A percentile compares a stretch with the other conserved stretches of the same genome.
These are phyloP conservation scores for Pythium plurisporium DNA, from an alignment of 352 stramenopile genomes.

Conservation along the genomic window DNA sequence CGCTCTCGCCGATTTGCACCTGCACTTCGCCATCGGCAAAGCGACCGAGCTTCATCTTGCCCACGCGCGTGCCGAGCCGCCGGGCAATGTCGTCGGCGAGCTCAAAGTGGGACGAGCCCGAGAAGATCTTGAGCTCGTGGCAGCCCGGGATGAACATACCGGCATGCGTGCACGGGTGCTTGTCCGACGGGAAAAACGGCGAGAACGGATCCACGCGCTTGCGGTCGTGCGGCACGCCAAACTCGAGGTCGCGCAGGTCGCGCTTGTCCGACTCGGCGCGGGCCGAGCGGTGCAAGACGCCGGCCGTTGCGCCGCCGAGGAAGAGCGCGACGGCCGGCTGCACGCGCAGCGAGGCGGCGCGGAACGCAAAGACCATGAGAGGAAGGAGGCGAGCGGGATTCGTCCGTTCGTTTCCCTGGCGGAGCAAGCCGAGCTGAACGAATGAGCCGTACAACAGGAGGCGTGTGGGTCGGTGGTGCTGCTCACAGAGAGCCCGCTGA, in stretches of 20 bases:
- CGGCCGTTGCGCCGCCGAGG: conserved; percentile 43
- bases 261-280: conserved; percentile 56
- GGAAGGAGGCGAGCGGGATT: background rate
- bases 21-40: conserved; percentile 93
- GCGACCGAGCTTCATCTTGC: conserved; percentile 83
- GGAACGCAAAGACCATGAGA: conserved; percentile 65
- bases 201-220: conserved; percentile 88
- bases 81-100: conserved; percentile 89
- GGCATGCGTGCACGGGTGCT: conserved; percentile 87
- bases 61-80: conserved; percentile 80
- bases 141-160: conserved; percentile 91
- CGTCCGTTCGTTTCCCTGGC: background rate
- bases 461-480: conserved; percentile 4
- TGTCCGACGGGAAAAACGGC: conserved; percentile 87
- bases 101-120: conserved; percentile 87
- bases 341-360: conserved; percentile 35
- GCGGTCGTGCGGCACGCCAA: conserved; percentile 79
- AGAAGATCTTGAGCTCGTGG: conserved; percentile 93
- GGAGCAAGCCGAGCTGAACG: too few relatives aligned
- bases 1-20: conserved; percentile 90
- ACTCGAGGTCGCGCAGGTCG: conserved; percentile 82
- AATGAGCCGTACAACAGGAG: too few relatives aligned
- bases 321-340: conserved; percentile 50
- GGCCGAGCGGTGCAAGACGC: conserved; percentile 39
- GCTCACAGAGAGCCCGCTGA: background rate